Evolutionary conservation across 2,329 filamentous ascomycete species (phyloP).

Genomic region (Neocucurbitaria cava): DNA sequence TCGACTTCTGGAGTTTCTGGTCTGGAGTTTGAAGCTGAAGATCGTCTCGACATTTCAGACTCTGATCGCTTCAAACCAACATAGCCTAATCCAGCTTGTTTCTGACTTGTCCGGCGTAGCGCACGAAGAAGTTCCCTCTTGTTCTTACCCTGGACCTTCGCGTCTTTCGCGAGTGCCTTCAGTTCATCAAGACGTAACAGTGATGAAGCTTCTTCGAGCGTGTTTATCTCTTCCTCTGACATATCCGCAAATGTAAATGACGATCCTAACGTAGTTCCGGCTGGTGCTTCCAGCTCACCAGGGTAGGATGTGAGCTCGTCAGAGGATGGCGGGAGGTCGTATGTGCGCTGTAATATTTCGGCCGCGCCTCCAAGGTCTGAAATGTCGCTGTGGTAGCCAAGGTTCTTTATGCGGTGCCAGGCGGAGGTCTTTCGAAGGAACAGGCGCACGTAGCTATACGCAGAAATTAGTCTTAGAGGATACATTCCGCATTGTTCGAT

Average conservation of each 20-base stretch:
- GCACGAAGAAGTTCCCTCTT: slow-evolving; percentile 80
- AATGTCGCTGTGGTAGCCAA: slow-evolving; percentile 86
- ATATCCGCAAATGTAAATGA: slow-evolving; percentile 81
- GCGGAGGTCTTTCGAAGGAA: slow-evolving; percentile 90
- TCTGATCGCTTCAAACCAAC: slow-evolving; percentile 70
- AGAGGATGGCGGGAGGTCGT: slow-evolving; percentile 61
- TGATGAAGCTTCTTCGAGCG: slow-evolving; percentile 81
- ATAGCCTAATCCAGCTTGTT: slow-evolving; percentile 77
- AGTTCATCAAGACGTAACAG: slow-evolving; percentile 87
- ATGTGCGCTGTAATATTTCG: slow-evolving; percentile 64
- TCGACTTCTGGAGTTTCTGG: slow-evolving; percentile 46
- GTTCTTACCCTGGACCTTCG: slow-evolving; percentile 84
- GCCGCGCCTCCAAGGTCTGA: slow-evolving; percentile 74
- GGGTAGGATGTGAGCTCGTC: slow-evolving; percentile 50
- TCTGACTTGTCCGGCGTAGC: slow-evolving; percentile 75
- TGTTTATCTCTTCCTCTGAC: slow-evolving; percentile 75
- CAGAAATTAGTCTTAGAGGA: slow-evolving; percentile 1
- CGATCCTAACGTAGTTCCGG: slow-evolving; percentile 58
- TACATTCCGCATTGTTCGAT: background rate
- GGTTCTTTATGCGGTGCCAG: slow-evolving; percentile 82
- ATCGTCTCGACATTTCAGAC: slow-evolving; percentile 62
- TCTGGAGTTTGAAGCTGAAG: slow-evolving; percentile 47
- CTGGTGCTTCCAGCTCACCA: slow-evolving; percentile 57
- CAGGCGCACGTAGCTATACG: slow-evolving; percentile 81
- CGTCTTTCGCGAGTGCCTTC: slow-evolving; percentile 82